Conservation (phyloP, 106 monocot species). For the Narthecium ossifragum region DNA sequence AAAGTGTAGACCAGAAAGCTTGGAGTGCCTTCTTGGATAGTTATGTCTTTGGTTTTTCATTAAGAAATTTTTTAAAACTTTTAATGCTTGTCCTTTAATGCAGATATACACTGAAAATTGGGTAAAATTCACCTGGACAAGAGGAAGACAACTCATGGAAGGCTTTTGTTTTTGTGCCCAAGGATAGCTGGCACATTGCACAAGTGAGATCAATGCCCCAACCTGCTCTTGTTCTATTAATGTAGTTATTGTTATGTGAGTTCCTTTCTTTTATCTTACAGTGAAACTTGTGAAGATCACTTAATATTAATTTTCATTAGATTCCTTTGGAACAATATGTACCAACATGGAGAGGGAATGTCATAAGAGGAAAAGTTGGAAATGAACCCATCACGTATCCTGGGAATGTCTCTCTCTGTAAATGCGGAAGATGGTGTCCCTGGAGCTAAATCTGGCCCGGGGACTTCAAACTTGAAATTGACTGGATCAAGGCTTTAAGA, state of each 20-base stretch:
- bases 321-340: slow-evolving; percentile 74
- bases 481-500: slow-evolving; percentile 92
- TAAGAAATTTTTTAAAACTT: not conserved
- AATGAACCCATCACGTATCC: slow-evolving; percentile 81
- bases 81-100: not conserved
- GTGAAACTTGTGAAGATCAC: not conserved
- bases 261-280: not conserved
- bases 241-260: no score
- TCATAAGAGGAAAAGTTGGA: slow-evolving; percentile 69
- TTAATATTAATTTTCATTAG: slow-evolving; percentile 9
- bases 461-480: slow-evolving; percentile 77
- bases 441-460: slow-evolving; percentile 70
- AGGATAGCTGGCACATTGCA: slow-evolving; percentile 56
- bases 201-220: slow-evolving; percentile 27
- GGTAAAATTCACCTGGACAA: slow-evolving; percentile 89
- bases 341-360: slow-evolving; percentile 91
- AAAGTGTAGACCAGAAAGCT: no score
- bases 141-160: slow-evolving; percentile 98
- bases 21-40: no score
- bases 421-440: slow-evolving; percentile 86
- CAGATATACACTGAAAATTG: slow-evolving; percentile 99
- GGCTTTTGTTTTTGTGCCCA: slow-evolving; percentile 62
- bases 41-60: not conserved
- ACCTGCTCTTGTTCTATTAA: no score
- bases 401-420: slow-evolving; percentile 86